Conservation (phyloP, 352 stramenopile species). For the Globisporangium spiculum region DNA sequence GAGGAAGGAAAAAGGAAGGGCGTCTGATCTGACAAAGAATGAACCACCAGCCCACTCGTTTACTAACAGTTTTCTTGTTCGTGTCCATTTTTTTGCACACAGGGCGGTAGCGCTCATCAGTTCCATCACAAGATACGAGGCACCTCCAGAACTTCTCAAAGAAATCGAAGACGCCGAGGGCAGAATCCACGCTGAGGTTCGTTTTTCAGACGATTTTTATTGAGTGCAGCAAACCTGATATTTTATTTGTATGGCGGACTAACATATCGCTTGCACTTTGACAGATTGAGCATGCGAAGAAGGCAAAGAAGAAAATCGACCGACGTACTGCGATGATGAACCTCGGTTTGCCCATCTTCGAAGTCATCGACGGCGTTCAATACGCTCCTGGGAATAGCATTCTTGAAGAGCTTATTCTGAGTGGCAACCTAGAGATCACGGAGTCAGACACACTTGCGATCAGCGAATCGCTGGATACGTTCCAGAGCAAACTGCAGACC, state of each 20-base stretch:
- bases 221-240: too few relatives aligned
- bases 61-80: background rate
- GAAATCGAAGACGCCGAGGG: constrained; percentile 60
- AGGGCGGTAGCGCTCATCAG: constrained; percentile 38
- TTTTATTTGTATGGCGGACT: too few relatives aligned
- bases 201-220: background rate
- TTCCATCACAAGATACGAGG: constrained; percentile 50
- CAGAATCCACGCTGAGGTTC: constrained; percentile 55
- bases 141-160: constrained; percentile 47
- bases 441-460: constrained; percentile 34
- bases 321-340: constrained; percentile 42
- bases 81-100: background rate
- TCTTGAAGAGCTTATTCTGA: constrained; percentile 62
- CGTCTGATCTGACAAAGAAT: background rate
- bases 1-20: too few relatives aligned
- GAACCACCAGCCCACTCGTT: too few relatives aligned
- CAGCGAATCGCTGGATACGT: constrained; percentile 34
- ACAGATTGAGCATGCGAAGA: constrained; percentile 74
- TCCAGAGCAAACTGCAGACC: constrained; percentile 37
- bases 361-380: constrained; percentile 50
- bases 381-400: constrained; percentile 55
- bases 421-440: constrained; percentile 50
- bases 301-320: constrained; percentile 81
- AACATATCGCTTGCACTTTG: background rate
- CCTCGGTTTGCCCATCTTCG: constrained; percentile 54